These are phyloP conservation scores for Dactylellina drechsleri DNA, from an alignment of 2,329 filamentous ascomycete genomes.

Conservation along the genomic window DNA sequence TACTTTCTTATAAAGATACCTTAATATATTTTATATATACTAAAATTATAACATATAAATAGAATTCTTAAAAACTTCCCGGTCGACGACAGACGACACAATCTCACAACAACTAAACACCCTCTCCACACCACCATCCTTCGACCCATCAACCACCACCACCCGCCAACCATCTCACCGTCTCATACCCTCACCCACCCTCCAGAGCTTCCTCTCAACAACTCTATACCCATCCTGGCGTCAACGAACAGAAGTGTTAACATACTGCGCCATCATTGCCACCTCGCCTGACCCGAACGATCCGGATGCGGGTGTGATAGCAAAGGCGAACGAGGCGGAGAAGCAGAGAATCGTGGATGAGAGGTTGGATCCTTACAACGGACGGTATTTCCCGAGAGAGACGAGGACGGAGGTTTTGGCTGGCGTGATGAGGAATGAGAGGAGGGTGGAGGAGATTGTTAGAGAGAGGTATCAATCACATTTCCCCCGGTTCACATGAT, in stretches of 20 bases:
- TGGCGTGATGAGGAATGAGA: slow-evolving; percentile 76
- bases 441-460: slow-evolving; percentile 80
- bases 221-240: slow-evolving; percentile 92
- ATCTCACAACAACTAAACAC: slow-evolving; percentile 89
- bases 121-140: slow-evolving; percentile 73
- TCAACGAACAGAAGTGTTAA: slow-evolving; percentile 80
- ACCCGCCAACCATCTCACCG: slow-evolving; percentile 66
- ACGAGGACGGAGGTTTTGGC: slow-evolving; percentile 83
- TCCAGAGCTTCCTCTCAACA: slow-evolving; percentile 76
- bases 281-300: slow-evolving; percentile 88
- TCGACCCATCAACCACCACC: slow-evolving; percentile 82
- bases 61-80: slow-evolving; percentile 92
- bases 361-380: slow-evolving; percentile 89
- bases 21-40: too few relatives aligned
- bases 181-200: slow-evolving; percentile 72
- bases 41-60: neutral
- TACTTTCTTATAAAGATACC: slow-evolving; percentile 59
- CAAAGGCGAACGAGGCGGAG: slow-evolving; percentile 76
- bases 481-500: neutral
- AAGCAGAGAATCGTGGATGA: slow-evolving; percentile 83
- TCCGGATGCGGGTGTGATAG: slow-evolving; percentile 75
- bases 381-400: slow-evolving; percentile 81
- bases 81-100: slow-evolving; percentile 86
- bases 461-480: slow-evolving; percentile 67
- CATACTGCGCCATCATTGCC: slow-evolving; percentile 88